These are phyloP conservation scores for Podaxis pistillaris DNA, from an alignment of 768 basidiomycete species.

Conservation along the genomic window DNA sequence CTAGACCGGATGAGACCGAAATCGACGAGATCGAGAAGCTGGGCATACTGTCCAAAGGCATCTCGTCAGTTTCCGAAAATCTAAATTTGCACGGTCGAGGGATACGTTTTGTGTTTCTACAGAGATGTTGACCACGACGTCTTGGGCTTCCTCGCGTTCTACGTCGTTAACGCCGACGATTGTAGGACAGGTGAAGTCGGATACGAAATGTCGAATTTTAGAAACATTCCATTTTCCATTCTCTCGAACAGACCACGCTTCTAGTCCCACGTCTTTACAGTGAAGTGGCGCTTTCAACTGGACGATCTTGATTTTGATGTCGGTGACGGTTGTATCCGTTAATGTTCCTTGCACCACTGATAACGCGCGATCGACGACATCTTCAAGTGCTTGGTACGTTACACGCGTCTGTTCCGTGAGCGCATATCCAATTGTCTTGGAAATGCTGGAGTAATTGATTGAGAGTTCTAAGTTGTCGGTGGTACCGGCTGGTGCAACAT, in stretches of 20 bases:
- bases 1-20: constrained; percentile 4
- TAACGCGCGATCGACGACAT: constrained; percentile 41
- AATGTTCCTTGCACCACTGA: constrained; percentile 34
- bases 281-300: constrained; percentile 53
- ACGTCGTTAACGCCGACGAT: constrained; percentile 69
- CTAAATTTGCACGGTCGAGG: constrained; percentile 12
- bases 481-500: constrained; percentile 46
- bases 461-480: constrained; percentile 56
- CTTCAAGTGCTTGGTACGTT: constrained; percentile 43
- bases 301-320: constrained; percentile 36
- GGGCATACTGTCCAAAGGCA: constrained; percentile 32
- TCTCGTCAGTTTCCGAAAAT: constrained; percentile 40
- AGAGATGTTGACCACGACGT: constrained; percentile 45
- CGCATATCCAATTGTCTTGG: constrained; percentile 25
- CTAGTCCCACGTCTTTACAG: constrained; percentile 41
- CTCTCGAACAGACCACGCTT: constrained; percentile 27
- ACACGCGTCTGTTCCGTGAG: constrained; percentile 22
- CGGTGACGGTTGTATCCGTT: constrained; percentile 22
- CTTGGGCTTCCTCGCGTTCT: constrained; percentile 66
- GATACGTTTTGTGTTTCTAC: constrained; percentile 20
- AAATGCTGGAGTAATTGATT: constrained; percentile 62
- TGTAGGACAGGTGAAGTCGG: constrained; percentile 45
- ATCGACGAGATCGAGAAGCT: background rate
- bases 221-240: constrained; percentile 21
- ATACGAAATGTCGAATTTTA: constrained; percentile 25